These are phyloP conservation scores for Erysimum cheiri DNA, from an alignment of 441 rosid genomes.

Conservation along the genomic window DNA sequence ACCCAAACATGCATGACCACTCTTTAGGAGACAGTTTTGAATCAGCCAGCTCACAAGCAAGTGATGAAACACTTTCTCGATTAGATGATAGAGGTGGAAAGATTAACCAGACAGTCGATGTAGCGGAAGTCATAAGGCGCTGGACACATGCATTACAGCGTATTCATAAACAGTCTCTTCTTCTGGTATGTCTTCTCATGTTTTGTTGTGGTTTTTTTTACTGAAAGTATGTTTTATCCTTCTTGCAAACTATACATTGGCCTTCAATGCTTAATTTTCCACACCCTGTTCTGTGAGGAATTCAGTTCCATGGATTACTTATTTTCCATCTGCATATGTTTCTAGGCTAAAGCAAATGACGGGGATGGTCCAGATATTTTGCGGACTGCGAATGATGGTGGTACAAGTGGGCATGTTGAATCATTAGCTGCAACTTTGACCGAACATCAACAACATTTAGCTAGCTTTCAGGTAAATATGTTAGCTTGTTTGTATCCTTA, in stretches of 20 bases:
- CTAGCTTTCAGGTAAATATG: slow-evolving; percentile 88
- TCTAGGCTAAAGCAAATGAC: slow-evolving; percentile 92
- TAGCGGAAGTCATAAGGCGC: slow-evolving; percentile 96
- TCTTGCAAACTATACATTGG: not conserved
- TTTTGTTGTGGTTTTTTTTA: not conserved
- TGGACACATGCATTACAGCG: slow-evolving; percentile 99
- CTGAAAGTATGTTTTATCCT: slow-evolving; percentile 3
- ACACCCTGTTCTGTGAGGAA: slow-evolving; percentile 10
- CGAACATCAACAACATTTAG: slow-evolving; percentile 98
- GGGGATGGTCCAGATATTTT: slow-evolving; percentile 99
- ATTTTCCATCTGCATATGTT: slow-evolving; percentile 31
- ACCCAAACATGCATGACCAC: slow-evolving; percentile 49
- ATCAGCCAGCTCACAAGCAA: slow-evolving; percentile 53
- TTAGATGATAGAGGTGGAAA: slow-evolving; percentile 94
- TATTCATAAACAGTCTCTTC: slow-evolving; percentile 97
- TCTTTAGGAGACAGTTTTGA: slow-evolving; percentile 54
- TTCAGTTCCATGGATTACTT: slow-evolving; percentile 22
- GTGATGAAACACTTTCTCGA: slow-evolving; percentile 72
- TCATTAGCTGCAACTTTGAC: slow-evolving; percentile 88
- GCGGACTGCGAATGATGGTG: slow-evolving; percentile 72
- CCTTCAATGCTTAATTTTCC: slow-evolving; percentile 9
- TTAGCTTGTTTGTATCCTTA: slow-evolving; percentile 22
- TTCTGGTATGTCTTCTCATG: slow-evolving; percentile 66
- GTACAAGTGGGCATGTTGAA: slow-evolving; percentile 88
- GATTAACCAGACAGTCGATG: slow-evolving; percentile 89